Conservation (phyloP, 2,329 filamentous ascomycete species). For the Tetracladium maxilliforme region DNA sequence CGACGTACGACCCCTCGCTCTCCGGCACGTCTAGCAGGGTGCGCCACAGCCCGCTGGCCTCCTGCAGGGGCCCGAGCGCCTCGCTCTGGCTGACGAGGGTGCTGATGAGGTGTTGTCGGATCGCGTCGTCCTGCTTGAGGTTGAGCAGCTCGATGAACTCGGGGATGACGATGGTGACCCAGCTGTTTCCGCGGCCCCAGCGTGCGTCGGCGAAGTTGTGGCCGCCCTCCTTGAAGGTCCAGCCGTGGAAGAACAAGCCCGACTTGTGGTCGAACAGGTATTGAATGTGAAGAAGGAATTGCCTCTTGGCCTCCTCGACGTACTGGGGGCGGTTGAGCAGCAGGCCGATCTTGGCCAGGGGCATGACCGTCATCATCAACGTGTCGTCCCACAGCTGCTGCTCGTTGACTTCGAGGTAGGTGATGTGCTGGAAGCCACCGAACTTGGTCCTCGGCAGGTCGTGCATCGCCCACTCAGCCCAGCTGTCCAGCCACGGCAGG, state of each 20-base stretch:
- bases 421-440: slow-evolving; percentile 42
- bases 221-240: slow-evolving; percentile 58
- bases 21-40: slow-evolving; percentile 57
- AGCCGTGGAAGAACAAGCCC: slow-evolving; percentile 70
- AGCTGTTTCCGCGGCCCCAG: slow-evolving; percentile 51
- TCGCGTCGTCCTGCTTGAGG: slow-evolving; percentile 40
- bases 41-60: slow-evolving; percentile 51
- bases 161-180: slow-evolving; percentile 73
- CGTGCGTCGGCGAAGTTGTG: slow-evolving; percentile 43
- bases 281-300: slow-evolving; percentile 65
- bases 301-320: slow-evolving; percentile 61
- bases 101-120: slow-evolving; percentile 40
- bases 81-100: slow-evolving; percentile 56
- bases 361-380: slow-evolving; percentile 77
- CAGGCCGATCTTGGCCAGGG: slow-evolving; percentile 65
- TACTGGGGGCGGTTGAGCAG: slow-evolving; percentile 57
- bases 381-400: slow-evolving; percentile 77
- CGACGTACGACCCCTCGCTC: slow-evolving; percentile 55
- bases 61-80: slow-evolving; percentile 47
- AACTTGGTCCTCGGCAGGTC: slow-evolving; percentile 58
- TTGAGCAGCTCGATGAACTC: slow-evolving; percentile 65
- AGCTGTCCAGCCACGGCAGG: slow-evolving; percentile 63
- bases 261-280: slow-evolving; percentile 61
- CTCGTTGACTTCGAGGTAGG: slow-evolving; percentile 55
- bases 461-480: slow-evolving; percentile 74